Evolutionary conservation across 2,329 filamentous ascomycete genomes (phyloP), one percentile per base, ranked within the genome.

Genomic region (Talaromyces islandicus): DNA sequence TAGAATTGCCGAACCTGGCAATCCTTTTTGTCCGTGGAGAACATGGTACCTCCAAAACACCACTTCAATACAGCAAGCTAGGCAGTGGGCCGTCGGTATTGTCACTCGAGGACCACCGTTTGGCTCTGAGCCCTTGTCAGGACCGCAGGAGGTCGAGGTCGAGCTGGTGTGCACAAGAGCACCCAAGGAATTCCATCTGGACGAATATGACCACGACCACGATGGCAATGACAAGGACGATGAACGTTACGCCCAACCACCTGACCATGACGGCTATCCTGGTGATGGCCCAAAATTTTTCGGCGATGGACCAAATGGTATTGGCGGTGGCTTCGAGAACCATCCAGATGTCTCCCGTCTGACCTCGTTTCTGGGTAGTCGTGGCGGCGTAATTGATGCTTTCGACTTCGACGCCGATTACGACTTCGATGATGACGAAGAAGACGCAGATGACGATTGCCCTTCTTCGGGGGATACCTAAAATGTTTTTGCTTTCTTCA

Each of bases 141-240:
- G 63, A 29, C 65, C 65, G 9, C 62, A 73, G 14, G 73, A 74
- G 29, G 67, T 76, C 4, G 67, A 71, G 48, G 64, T 76, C 46
- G 72, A 75, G 50, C 64, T 76, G 19, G 70, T 71, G 27, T 76
- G 73, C 55, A 61, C 73, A 21, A 71, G 72, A 63, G 73, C 73
- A 19, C 73, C 73, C 19, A 59, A 57, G 21, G 53, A 62, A 21
- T 27, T 52, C 17, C 32, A 48, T 48, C 5, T 11, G 11, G 41
- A 21, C 38, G 35, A 17, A 9, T 21, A 19, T 11, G 12, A 14
- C 3, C 30, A 29, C 27, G 12, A 55, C 32, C 4, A 50, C 12
- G 43, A 50, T 12, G 17, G 7, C 21, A 35, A 25, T 6, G 35
- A 30, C 25, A 25, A 30, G 25, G 14, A 43, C n/a, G 53, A 43